Conservation (phyloP, 495 filamentous ascomycete species). For the Penicillium crystallinum region DNA sequence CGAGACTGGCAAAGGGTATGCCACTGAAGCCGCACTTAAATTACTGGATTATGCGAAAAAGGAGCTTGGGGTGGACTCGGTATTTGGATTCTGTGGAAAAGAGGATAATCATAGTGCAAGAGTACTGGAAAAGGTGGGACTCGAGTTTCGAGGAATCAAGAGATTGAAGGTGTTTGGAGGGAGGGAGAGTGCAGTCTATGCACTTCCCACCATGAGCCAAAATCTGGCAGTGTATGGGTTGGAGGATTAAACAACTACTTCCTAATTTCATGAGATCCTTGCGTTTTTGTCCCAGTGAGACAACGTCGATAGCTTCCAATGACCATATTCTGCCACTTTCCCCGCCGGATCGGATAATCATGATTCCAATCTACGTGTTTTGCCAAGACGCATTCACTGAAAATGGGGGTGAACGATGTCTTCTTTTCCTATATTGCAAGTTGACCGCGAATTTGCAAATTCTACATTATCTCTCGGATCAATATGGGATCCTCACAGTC, state of each 20-base stretch:
- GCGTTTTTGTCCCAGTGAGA: too few relatives aligned
- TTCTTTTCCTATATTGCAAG: too few relatives aligned
- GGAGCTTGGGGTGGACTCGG: conserved; percentile 12
- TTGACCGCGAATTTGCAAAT: too few relatives aligned
- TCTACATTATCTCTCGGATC: not conserved
- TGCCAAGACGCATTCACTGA: too few relatives aligned
- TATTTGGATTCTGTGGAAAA: not conserved
- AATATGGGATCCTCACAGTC: not conserved
- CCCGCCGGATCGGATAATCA: too few relatives aligned
- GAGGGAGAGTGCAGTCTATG: not conserved
- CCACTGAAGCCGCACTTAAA: conserved; percentile 22
- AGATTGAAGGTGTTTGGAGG: conserved; percentile 8
- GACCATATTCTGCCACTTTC: too few relatives aligned
- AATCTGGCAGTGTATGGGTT: not conserved
- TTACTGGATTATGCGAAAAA: conserved; percentile 20
- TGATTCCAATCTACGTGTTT: too few relatives aligned
- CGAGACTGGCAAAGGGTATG: conserved; percentile 28
- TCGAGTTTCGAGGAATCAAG: conserved; percentile 3
- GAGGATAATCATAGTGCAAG: not conserved
- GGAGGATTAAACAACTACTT: too few relatives aligned
- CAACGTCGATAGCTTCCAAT: too few relatives aligned
- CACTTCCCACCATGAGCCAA: not conserved
- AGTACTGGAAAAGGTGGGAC: conserved; percentile 10
- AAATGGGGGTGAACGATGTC: too few relatives aligned
- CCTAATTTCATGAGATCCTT: too few relatives aligned